Conservation (phyloP, 176 grass and related monocot genomes). For the Triticum timopheevii region DNA sequence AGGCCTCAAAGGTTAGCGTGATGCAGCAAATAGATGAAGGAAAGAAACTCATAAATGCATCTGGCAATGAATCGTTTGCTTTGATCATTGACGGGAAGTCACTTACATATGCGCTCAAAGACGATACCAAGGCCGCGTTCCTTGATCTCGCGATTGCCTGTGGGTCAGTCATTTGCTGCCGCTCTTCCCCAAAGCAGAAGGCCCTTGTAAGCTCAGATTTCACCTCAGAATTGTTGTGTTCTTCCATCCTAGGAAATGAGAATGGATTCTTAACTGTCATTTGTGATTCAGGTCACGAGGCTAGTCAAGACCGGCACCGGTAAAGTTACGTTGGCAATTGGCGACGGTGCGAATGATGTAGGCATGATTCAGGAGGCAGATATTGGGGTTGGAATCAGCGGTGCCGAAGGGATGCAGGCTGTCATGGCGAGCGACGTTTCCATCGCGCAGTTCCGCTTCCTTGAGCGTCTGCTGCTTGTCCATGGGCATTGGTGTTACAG, state of each 20-base stretch:
- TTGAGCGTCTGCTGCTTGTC: constrained; percentile 81
- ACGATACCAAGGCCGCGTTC: constrained; percentile 50
- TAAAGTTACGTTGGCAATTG: constrained; percentile 80
- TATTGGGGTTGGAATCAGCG: constrained; percentile 93
- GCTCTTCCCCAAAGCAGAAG: constrained; percentile 93
- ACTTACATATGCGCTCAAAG: constrained; percentile 72
- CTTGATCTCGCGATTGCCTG: constrained; percentile 61
- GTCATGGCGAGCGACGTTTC: constrained; percentile 97
- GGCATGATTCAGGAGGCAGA: constrained; percentile 99
- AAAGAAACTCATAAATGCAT: constrained; percentile 39
- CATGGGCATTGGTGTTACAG: constrained; percentile 98
- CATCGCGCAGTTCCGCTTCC: constrained; percentile 87
- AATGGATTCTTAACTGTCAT: constrained; percentile 3
- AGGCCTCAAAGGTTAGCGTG: constrained; percentile 63
- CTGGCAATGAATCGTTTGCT: constrained; percentile 53
- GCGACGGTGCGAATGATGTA: constrained; percentile 92
- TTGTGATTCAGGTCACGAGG: constrained; percentile 64
- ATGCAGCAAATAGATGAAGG: constrained; percentile 61
- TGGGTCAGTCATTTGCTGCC: constrained; percentile 88
- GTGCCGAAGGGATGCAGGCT: constrained; percentile 97
- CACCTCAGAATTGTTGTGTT: background rate
- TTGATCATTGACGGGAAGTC: constrained; percentile 91
- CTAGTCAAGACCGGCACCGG: constrained; percentile 67
- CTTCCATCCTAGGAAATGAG: background rate
- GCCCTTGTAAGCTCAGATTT: constrained; percentile 63